Percentiles rank a stretch among this genome's conserved stretches.
Conservation (phyloP, 2,329 filamentous ascomycete genomes). For the Trichoderma sp. region DNA sequence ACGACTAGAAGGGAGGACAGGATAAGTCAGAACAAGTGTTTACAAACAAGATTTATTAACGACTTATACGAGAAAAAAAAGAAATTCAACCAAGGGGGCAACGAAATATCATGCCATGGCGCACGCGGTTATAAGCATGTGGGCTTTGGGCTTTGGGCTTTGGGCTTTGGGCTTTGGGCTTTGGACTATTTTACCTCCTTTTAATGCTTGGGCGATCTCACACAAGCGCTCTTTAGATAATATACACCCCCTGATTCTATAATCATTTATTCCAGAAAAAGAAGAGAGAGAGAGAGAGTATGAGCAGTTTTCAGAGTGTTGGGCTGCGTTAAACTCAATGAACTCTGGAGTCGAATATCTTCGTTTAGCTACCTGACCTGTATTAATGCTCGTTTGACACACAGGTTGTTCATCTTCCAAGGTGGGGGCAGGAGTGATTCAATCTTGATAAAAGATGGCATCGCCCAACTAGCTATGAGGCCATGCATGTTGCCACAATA, state of each 20-base stretch:
- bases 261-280: not conserved
- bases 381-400: too few species aligned
- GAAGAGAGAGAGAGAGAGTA: not conserved
- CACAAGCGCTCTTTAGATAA: constrained; percentile 37
- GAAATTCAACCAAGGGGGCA: constrained; percentile 28
- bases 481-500: not conserved
- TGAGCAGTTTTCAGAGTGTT: not conserved
- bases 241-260: constrained; percentile 42
- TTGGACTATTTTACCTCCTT: constrained; percentile 32
- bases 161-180: constrained; percentile 26
- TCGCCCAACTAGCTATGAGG: not conserved
- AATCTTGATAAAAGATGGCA: too few species aligned
- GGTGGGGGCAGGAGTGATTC: too few species aligned
- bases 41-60: not conserved
- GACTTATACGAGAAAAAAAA: constrained; percentile 14
- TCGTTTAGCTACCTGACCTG: too few species aligned
- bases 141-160: constrained; percentile 21
- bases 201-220: not conserved
- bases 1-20: not conserved
- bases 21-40: constrained; percentile 1
- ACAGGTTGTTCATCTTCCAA: too few species aligned
- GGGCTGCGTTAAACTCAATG: not conserved
- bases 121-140: constrained; percentile 13
- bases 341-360: not conserved
- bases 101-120: constrained; percentile 31